Percentiles rank a stretch among this genome's conserved stretches.
Evolutionary conservation across 352 stramenopile genomes (phyloP).

Genomic region (Globisporangium irregulare): DNA sequence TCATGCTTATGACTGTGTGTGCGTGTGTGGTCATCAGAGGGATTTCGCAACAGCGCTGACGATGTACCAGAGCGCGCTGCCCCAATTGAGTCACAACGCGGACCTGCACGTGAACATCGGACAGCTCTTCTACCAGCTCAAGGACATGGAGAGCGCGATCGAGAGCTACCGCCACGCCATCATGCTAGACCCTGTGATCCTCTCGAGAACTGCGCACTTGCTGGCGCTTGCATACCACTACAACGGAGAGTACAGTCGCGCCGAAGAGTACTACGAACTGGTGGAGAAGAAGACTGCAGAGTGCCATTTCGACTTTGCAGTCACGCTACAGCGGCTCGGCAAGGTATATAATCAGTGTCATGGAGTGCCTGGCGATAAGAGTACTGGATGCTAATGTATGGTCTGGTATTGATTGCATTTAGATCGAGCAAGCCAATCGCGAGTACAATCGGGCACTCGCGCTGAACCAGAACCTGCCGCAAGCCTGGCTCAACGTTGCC

Average conservation of each 20-base stretch:
- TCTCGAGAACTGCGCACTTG: conserved; percentile 17
- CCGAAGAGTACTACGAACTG: conserved; percentile 30
- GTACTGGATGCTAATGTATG: too few species aligned
- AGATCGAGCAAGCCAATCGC: conserved; percentile 44
- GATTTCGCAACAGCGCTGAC: conserved; percentile 25
- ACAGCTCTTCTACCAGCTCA: conserved; percentile 29
- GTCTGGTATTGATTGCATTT: conserved; percentile 4
- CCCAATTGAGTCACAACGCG: conserved; percentile 15
- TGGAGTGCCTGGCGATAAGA: neutral
- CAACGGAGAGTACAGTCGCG: conserved; percentile 22
- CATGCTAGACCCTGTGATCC: conserved; percentile 12
- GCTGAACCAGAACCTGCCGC: conserved; percentile 24
- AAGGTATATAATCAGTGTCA: conserved; percentile 24
- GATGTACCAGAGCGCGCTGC: conserved; percentile 19
- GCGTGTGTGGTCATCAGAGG: conserved; percentile 8
- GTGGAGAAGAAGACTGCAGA: conserved; percentile 22
- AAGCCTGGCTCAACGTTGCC: conserved; percentile 66
- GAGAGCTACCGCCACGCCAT: conserved; percentile 19
- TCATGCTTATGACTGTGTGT: neutral
- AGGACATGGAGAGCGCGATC: conserved; percentile 18
- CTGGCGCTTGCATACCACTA: conserved; percentile 43
- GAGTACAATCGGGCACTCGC: conserved; percentile 43
- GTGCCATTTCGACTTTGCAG: conserved; percentile 54
- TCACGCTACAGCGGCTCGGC: conserved; percentile 43
- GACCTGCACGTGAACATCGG: conserved; percentile 30